Percentiles rank a stretch among this genome's conserved stretches.
Conservation (phyloP, 305 asterid species). For the Fraxinus baroniana region DNA sequence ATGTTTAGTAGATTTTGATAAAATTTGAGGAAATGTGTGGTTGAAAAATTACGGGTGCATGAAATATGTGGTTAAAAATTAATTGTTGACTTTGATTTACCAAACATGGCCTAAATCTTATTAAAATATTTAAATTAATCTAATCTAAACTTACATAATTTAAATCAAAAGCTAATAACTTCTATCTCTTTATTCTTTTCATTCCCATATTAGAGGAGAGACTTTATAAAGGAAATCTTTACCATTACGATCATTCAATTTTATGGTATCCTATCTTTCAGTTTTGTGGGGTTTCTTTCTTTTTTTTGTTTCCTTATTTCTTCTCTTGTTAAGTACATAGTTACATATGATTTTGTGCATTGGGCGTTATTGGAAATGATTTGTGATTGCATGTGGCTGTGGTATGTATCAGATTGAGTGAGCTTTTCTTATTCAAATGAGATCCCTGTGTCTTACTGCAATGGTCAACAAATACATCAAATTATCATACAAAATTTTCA, state of each 20-base stretch:
- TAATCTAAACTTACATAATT: background rate
- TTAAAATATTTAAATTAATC: background rate
- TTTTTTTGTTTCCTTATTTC: background rate
- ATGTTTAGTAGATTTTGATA: no score
- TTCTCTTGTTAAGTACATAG: background rate
- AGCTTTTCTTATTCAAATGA: slow-evolving; percentile 9
- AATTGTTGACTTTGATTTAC: no score
- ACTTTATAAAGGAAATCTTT: background rate
- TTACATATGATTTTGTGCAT: background rate
- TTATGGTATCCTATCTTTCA: background rate
- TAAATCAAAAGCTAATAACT: background rate
- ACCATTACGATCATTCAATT: background rate
- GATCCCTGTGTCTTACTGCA: background rate
- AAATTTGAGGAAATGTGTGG: no score
- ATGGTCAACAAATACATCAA: background rate
- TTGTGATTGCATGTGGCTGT: background rate
- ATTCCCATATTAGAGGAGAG: background rate
- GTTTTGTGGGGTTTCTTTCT: background rate
- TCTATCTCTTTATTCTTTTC: background rate
- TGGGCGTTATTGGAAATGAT: background rate
- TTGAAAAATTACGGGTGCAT: no score
- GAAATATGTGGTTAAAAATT: no score
- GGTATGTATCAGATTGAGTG: background rate
- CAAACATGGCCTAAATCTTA: background rate
- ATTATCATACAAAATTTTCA: background rate